These are phyloP conservation scores for Astrephomene gubernaculifera DNA, from an alignment of 139 green algal genomes.

Conservation along the genomic window DNA sequence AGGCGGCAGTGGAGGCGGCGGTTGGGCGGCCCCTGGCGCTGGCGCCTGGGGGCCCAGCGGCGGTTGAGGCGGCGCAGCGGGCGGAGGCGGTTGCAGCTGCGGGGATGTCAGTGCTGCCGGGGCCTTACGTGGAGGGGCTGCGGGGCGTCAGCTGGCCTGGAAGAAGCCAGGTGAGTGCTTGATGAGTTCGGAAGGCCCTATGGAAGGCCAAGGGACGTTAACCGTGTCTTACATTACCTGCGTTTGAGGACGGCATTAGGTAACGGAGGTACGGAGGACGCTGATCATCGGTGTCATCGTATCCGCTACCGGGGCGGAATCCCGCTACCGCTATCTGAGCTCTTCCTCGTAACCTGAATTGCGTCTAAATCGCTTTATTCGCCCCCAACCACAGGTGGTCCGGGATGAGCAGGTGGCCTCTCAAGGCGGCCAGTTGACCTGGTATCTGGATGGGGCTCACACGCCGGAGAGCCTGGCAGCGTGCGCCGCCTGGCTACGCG, in stretches of 20 bases:
- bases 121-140: slow-evolving; percentile 75
- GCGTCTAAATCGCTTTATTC: no score
- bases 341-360: no score
- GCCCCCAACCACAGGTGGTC: slow-evolving; percentile 42
- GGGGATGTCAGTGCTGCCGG: slow-evolving; percentile 49
- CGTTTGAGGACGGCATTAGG: no score
- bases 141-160: slow-evolving; percentile 70
- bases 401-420: slow-evolving; percentile 17
- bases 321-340: no score
- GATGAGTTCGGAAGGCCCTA: no score
- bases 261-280: no score
- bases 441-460: slow-evolving; percentile 97
- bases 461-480: slow-evolving; percentile 93
- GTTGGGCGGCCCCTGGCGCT: background rate
- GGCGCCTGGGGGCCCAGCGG: background rate
- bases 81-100: slow-evolving; percentile 31
- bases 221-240: no score
- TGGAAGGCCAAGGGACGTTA: no score
- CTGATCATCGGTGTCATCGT: no score
- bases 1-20: background rate
- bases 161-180: slow-evolving; percentile 74
- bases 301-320: no score
- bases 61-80: slow-evolving; percentile 23
- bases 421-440: slow-evolving; percentile 70
- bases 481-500: slow-evolving; percentile 93